Base-by-base conservation (phyloP, 495 filamentous ascomycete genomes). In the Podospora conica region DNA sequence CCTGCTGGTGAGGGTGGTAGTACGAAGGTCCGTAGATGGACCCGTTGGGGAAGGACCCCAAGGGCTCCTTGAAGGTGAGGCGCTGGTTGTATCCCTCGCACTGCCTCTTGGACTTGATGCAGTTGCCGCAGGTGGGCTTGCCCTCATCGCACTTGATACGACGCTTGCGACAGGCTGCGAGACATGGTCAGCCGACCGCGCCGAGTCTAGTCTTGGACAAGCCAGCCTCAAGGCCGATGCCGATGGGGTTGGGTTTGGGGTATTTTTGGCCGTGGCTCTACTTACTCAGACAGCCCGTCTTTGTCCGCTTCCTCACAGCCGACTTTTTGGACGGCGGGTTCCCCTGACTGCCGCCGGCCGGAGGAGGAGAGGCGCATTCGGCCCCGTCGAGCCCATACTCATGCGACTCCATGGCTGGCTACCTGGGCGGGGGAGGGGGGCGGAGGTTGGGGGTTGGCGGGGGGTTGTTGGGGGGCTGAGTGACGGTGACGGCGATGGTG, bases 91-190 rank as follows among this genome's bases (percentile, higher is more conserved):
- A 98, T 48, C 95, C 95, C 77, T 98, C 93, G 75, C 95, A 98
- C 53, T 88, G 82, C 11, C 95, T 87, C 75, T 95, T 97, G 11
- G 94, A 97, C 73, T 97, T 97, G 76, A 93, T 86, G 79, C 95
- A 98, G 74, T 98, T 83, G 66, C 83, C 86, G 79, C 95, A 98
- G 18, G 86, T 92, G 58, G 94, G 95, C 64, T 91, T 90, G 74
- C 95, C 92, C 74, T 98, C 95, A 60, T 94, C 95, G 75, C 95
- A 98, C 78, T 98, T 98, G 75, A 98, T 98, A 58, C 95, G 90
- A 21, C 95, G 87, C 77, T 89, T 93, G 60, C 95, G 90, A 81
- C 95, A 98, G 60, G 95, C 91, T 96, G 22, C 66, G 65, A 27
- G 12, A 58, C 61, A 23, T 53, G 48, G 66, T 75, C 48, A 76